These are phyloP conservation scores for Lecanicillium sp. DNA, from an alignment of 2,329 filamentous ascomycete genomes.

Conservation along the genomic window DNA sequence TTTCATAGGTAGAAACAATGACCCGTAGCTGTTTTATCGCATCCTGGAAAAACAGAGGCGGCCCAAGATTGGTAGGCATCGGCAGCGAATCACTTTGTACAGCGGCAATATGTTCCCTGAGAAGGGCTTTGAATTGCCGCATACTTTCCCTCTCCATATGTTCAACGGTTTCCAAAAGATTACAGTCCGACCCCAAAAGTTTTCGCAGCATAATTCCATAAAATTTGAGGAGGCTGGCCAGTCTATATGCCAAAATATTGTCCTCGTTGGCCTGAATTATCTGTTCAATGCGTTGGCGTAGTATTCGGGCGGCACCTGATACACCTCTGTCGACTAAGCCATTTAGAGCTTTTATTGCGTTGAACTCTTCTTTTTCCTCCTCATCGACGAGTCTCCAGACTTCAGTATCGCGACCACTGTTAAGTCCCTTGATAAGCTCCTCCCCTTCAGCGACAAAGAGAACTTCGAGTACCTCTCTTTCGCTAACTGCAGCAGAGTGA, in stretches of 20 bases:
- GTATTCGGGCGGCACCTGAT: conserved; percentile 67
- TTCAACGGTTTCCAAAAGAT: conserved; percentile 59
- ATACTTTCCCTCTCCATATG: conserved; percentile 69
- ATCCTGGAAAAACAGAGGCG: conserved; percentile 73
- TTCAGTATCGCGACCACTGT: conserved; percentile 72
- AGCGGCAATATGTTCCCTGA: conserved; percentile 70
- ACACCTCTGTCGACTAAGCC: conserved; percentile 83
- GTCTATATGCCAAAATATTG: conserved; percentile 77
- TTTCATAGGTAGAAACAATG: conserved; percentile 81
- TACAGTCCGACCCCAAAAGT: conserved; percentile 61
- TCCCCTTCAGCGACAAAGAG: conserved; percentile 87
- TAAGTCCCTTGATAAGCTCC: conserved; percentile 75
- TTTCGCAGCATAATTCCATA: conserved; percentile 81
- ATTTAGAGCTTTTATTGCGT: conserved; percentile 72
- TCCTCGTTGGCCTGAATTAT: conserved; percentile 91
- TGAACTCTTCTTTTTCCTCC: conserved; percentile 56
- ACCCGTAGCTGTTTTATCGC: conserved; percentile 68
- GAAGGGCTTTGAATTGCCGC: conserved; percentile 71
- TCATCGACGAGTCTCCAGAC: conserved; percentile 66
- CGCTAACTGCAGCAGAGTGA: conserved; percentile 88
- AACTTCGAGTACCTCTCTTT: conserved; percentile 83
- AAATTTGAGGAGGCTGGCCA: conserved; percentile 82
- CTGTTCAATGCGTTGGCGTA: conserved; percentile 86
- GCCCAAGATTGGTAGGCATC: conserved; percentile 62
- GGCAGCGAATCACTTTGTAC: conserved; percentile 65